These are phyloP conservation scores for Spizellomyces punctatus DNA, from an alignment of 192 early-diverging fungal species.

Conservation along the genomic window DNA sequence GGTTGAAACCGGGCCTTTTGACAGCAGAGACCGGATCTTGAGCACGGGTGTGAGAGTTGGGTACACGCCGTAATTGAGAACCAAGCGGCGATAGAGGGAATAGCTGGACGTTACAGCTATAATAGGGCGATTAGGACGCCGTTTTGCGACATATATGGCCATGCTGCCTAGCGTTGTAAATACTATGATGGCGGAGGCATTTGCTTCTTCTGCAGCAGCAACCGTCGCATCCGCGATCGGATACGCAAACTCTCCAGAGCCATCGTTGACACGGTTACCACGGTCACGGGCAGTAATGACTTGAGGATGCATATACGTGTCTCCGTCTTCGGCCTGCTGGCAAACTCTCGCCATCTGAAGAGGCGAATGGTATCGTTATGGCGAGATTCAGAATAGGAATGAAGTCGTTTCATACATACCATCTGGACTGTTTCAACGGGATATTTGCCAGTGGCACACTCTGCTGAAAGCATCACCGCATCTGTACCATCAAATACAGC, in stretches of 20 bases:
- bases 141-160: conserved; percentile 49
- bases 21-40: conserved; percentile 1
- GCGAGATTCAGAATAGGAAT: not conserved
- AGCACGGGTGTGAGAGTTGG: conserved; percentile 42
- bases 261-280: conserved; percentile 7
- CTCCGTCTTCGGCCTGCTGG: conserved; percentile 44
- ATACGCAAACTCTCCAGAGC: conserved; percentile 42
- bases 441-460: conserved; percentile 54
- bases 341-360: conserved; percentile 52
- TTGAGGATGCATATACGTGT: conserved; percentile 32
- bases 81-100: conserved; percentile 44
- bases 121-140: conserved; percentile 44
- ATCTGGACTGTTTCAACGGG: conserved; percentile 56
- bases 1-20: not conserved
- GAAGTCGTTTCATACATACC: conserved; percentile 20
- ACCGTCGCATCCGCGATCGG: conserved; percentile 60
- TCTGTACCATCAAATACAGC: conserved; percentile 57
- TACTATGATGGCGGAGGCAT: conserved; percentile 48
- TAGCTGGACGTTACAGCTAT: conserved; percentile 51
- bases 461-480: conserved; percentile 59
- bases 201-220: conserved; percentile 48
- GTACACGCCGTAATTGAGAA: conserved; percentile 45
- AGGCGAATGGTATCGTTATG: not conserved
- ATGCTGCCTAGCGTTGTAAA: conserved; percentile 45
- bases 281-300: conserved; percentile 3